Evolutionary conservation across 1,139 yeast species (phyloP).

Genomic region (Kodamaea sp.): DNA sequence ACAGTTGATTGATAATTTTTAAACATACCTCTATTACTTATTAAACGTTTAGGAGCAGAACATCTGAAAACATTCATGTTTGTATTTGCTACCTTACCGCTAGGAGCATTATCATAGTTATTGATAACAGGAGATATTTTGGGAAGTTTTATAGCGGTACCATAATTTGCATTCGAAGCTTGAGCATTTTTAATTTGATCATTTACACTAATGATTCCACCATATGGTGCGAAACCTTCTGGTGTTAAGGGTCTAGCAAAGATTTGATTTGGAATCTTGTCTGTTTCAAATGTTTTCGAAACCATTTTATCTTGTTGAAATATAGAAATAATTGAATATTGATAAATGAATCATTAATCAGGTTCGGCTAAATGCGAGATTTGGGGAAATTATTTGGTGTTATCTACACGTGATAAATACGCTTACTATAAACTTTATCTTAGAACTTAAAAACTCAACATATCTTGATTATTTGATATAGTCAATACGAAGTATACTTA

Average conservation of each 20-base stretch:
- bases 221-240: slow-evolving; percentile 38
- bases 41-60: slow-evolving; percentile 64
- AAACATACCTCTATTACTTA: slow-evolving; percentile 24
- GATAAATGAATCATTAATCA: neutral
- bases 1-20: slow-evolving; percentile 58
- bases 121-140: slow-evolving; percentile 68
- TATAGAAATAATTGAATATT: no score
- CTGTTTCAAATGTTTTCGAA: slow-evolving; percentile 36
- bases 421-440: no score
- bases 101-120: slow-evolving; percentile 38
- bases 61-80: slow-evolving; percentile 85
- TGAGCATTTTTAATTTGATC: slow-evolving; percentile 33
- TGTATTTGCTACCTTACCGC: slow-evolving; percentile 48
- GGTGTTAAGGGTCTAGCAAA: slow-evolving; percentile 41
- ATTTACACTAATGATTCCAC: slow-evolving; percentile 47
- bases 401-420: slow-evolving; percentile 5
- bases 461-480: no score
- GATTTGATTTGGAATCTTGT: slow-evolving; percentile 20
- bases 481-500: no score
- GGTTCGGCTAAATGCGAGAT: slow-evolving; percentile 6
- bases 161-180: slow-evolving; percentile 71
- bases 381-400: slow-evolving; percentile 1
- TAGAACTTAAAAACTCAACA: no score
- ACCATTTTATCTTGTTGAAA: slow-evolving; percentile 25
- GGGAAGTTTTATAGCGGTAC: slow-evolving; percentile 81